Evolutionary conservation across 2,329 filamentous ascomycete species (phyloP), one percentile per base, ranked within the genome.

Genomic region (Elsinoe fawcettii): DNA sequence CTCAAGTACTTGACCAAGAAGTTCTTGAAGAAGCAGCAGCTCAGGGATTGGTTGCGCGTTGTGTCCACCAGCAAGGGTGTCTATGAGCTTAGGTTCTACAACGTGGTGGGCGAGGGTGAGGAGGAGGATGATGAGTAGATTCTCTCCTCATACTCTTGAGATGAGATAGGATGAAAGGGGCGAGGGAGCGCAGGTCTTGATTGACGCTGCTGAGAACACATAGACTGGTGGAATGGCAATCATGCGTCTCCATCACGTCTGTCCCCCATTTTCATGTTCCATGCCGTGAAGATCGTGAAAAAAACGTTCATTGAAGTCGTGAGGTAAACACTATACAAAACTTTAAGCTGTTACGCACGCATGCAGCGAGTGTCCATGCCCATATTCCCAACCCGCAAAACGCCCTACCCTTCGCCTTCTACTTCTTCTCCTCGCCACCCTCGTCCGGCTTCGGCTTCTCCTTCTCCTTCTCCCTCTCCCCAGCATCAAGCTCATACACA

Each of bases 1-100:
- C 83, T 99, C 77, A 99, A 99, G 88, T 99, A 99, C 85, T 82
- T 99, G 90, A 99, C 93, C 77, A 99, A 99, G 90, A 99, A 99
- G 85, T 99, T 96, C 87, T 87, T 99, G 79, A 99, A 99, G 90
- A 99, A 99, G 89, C 90, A 96, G 84, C 92, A 97, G 85, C 89
- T 99, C 75, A 90, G 93, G 81, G 93, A 99, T 84, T 99, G 93
- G 93, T 88, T 99, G 74, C 91, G 93, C 72, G 92, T 99, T 70
- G 93, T 99, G 73, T 95, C 90, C 69, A 97, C 92, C 75, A 90
- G 88, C 76, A 92, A 92, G 82, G 92, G 93, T 74, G 91, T 96
- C 66, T 99, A 99, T 83, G 91, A 96, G 84, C 87, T 99, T 79
- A 91, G 95, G 83, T 99, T 99, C 91, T 99, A 95, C 90, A 99